Evolutionary conservation across 345 rosid genomes (phyloP).

Genomic region (Ailanthus altissimus): DNA sequence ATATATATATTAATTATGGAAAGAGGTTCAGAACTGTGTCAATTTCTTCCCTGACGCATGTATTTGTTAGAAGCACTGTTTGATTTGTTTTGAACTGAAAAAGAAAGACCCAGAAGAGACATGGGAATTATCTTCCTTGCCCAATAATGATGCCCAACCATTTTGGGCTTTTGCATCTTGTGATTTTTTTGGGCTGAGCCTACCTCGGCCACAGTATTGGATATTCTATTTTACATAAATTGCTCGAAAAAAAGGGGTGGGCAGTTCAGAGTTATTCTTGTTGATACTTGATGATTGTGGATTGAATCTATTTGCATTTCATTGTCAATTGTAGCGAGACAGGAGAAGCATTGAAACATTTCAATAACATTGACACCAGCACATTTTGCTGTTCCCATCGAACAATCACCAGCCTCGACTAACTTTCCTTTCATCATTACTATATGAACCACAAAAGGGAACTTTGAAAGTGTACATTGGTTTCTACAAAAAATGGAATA

Average conservation of each 20-base stretch:
- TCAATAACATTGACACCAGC: not conserved
- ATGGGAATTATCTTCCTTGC: no score
- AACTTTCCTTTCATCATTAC: constrained; percentile 11
- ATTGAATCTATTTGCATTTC: not conserved
- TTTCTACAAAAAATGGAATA: constrained; percentile 66
- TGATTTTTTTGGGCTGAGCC: not conserved
- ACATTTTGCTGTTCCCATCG: not conserved
- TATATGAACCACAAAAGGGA: constrained; percentile 9
- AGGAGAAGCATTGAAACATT: not conserved
- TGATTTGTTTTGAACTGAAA: no score
- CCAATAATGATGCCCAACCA: no score
- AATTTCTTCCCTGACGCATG: no score
- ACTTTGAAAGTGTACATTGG: not conserved
- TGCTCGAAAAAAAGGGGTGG: not conserved
- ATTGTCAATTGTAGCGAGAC: not conserved
- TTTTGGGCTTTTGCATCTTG: not conserved
- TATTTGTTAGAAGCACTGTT: no score
- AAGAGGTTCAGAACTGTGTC: no score
- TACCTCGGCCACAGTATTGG: no score
- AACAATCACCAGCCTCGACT: not conserved
- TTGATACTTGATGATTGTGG: no score
- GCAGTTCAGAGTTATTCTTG: not conserved
- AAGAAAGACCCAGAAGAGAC: no score
- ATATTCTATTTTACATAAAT: not conserved
- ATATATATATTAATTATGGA: no score